Evolutionary conservation across 257 asterid species (phyloP), one percentile per base, ranked within the genome.

Genomic region (Rauvolfia tetraphylla): DNA sequence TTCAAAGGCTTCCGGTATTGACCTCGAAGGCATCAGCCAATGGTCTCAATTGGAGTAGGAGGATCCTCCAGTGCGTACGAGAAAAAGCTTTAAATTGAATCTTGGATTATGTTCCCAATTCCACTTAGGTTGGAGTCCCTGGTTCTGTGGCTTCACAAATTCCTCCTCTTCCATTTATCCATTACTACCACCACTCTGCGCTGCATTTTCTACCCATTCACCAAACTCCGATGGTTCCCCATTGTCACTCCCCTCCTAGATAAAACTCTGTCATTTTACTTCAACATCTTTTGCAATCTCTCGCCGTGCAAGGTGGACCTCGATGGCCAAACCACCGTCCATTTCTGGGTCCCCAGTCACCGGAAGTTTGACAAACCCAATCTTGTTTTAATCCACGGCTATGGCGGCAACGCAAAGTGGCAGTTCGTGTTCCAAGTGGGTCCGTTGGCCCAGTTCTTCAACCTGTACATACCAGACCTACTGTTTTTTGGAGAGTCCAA

Each of bases 381-480:
- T 75, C 81, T 88, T 67, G 31, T 86, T 42, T 68, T 89, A 79
- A 75, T 89, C 82, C 93, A 89, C 58, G 93, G 93, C 18, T 89
- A 79, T 76, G 93, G 93, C 2, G 91, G 82, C 23, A 85, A 87
- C 71, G 80, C 91, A 6, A 87, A 85, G 49, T 87, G 89, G 89
- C 93, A 89, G 59, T 87, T 89, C 77, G 78, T 76, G 69, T 75
- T 80, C 76, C 91, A 89, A 85, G 82, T 80, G 6, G 77, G 75
- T 0, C 17, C 84, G 33, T 81, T 89, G 5, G 70, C 87, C 0
- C 73, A 78, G 57, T 79, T 87, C 18, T 89, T 85, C 81, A 89
- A 89, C 10, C 81, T 89, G 56, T 89, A 89, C 82, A 71, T 89
- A n/a, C 93, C 93, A 1, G 91, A 89, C 80, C 84, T 89, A 7